Base-by-base conservation (phyloP, 2,329 filamentous ascomycete species). In the Chalaropsis ovoidea region DNA sequence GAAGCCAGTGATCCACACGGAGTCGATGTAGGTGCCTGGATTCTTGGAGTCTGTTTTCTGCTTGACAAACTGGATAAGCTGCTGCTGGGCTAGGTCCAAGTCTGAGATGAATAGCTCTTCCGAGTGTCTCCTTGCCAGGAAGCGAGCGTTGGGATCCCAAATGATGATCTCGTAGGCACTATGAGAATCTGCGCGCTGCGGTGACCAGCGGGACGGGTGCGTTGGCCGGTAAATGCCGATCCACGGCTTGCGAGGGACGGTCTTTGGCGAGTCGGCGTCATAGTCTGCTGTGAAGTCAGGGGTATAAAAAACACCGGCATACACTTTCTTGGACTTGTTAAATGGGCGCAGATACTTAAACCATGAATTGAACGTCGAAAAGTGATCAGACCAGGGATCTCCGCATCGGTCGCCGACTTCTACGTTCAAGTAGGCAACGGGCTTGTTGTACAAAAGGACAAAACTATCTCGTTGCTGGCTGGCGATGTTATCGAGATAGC, bases 261-360 rank as follows among this genome's bases (percentile, higher is more conserved):
- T 19, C 17, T 64, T 42, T 54, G 31, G 17, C 69, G 68, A 1
- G 65, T 56, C 0, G 69, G 68, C 11, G 64, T 65, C 0, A 3
- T 27, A 19, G 13, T 58, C 22, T 63, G 43, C 41, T 27, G 65
- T 31, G 3, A 27, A 42, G 22, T 76, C 74, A 17, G 76, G 72
- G 0, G 80, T 82, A 69, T 81, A 82, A 69, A 83, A 84, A 5
- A 84, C 70, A 0, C 78, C 80, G 1, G 56, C 61, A 19, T 68
- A 69, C 6, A 56, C 63, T 13, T 19, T 42, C 41, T 67, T 69
- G 19, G 4, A 7, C 35, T 7, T 3, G 2, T n/a, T 17, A 49
- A 65, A 68, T 2, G 52, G 65, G 19, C 61, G 61, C 39, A 68
- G 42, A 17, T 62, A 67, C 5, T 43, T 8, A 31, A 69, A 67